These are phyloP conservation scores for Macrolepiota albuminosa DNA, from an alignment of 768 basidiomycete genomes.

Conservation along the genomic window DNA sequence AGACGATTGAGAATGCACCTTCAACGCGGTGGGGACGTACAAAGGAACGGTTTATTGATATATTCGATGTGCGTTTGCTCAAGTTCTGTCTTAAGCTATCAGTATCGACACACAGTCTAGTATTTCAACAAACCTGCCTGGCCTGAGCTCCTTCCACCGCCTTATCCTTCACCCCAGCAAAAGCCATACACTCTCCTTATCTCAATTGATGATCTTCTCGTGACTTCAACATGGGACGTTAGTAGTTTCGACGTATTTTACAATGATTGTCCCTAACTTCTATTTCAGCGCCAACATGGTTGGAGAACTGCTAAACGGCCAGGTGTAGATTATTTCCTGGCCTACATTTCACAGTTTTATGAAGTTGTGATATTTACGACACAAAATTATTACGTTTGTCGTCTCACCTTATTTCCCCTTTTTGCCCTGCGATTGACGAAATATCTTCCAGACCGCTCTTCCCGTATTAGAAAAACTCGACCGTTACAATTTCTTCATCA, in stretches of 20 bases:
- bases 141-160: constrained; percentile 87
- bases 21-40: constrained; percentile 63
- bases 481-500: constrained; percentile 85
- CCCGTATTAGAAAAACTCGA: constrained; percentile 93
- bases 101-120: constrained; percentile 30
- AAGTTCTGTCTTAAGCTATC: neutral
- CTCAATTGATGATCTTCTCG: constrained; percentile 87
- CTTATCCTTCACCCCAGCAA: constrained; percentile 74
- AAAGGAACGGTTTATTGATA: constrained; percentile 51
- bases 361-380: constrained; percentile 96
- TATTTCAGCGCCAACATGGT: constrained; percentile 74
- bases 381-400: constrained; percentile 81
- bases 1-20: constrained; percentile 59
- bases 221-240: constrained; percentile 95
- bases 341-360: constrained; percentile 96
- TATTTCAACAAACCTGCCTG: constrained; percentile 92
- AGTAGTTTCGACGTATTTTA: constrained; percentile 28
- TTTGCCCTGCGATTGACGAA: neutral
- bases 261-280: neutral
- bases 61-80: constrained; percentile 60
- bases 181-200: constrained; percentile 91
- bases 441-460: constrained; percentile 63
- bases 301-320: constrained; percentile 98
- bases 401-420: neutral
- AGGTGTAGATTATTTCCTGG: constrained; percentile 97